These are phyloP conservation scores for Limonium bicolor DNA, from an alignment of 148 eudicot genomes.

Conservation along the genomic window DNA sequence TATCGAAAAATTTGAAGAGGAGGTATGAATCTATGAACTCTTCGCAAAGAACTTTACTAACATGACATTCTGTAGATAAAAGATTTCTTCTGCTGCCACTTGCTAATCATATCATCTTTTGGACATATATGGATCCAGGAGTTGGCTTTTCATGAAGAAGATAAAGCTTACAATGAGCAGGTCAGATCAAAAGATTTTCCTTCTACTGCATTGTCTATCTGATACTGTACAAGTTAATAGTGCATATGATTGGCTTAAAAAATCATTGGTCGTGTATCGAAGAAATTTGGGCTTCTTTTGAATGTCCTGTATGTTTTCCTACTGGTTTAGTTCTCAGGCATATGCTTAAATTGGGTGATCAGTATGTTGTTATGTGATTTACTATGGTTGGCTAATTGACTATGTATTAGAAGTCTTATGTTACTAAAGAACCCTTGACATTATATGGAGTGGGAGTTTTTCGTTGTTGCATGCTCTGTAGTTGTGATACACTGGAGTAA, in stretches of 20 bases:
- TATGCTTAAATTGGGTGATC: no score
- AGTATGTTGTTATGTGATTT: no score
- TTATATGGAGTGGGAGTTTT: background rate
- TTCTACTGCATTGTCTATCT: background rate
- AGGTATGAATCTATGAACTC: no score
- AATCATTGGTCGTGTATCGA: no score
- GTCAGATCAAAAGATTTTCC: constrained; percentile 2
- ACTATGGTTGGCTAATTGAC: no score
- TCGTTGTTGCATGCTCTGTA: background rate
- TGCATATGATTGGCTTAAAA: background rate
- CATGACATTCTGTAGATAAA: no score
- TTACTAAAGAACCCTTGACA: no score
- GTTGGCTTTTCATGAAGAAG: constrained; percentile 26
- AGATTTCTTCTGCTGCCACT: no score
- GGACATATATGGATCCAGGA: constrained; percentile 23
- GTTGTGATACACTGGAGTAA: background rate
- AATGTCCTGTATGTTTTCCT: background rate
- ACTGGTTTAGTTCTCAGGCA: no score
- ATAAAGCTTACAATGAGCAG: constrained; percentile 33
- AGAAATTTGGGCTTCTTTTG: background rate
- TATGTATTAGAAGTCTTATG: no score
- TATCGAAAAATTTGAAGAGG: constrained; percentile 64
- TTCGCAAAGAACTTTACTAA: no score
- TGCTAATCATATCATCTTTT: background rate
- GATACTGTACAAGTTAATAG: background rate